Evolutionary conservation across 2,329 filamentous ascomycete species (phyloP).

Genomic region (Clarireedia monteithiana): DNA sequence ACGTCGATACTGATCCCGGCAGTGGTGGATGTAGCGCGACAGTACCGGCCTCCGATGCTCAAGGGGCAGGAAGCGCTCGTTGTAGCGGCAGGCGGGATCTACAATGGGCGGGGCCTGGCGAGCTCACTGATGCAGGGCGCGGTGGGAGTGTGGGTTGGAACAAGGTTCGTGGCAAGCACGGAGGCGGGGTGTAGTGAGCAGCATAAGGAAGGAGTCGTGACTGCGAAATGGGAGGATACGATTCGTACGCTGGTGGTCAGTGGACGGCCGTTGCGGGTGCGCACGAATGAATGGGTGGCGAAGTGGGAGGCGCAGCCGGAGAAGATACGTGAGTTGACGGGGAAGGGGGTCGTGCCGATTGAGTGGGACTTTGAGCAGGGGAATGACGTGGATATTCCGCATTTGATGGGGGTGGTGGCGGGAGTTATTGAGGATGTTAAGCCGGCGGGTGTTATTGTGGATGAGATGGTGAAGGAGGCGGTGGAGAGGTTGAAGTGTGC

Average conservation of each 20-base stretch:
- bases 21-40: constrained; percentile 73
- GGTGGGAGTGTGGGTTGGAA: constrained; percentile 87
- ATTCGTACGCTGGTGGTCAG: constrained; percentile 74
- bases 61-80: constrained; percentile 68
- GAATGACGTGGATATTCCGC: constrained; percentile 75
- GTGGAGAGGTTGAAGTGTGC: constrained; percentile 58
- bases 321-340: constrained; percentile 68
- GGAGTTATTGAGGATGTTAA: constrained; percentile 69
- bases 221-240: constrained; percentile 73
- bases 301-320: constrained; percentile 72
- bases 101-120: constrained; percentile 73
- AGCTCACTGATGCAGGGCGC: constrained; percentile 82
- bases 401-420: constrained; percentile 90
- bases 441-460: constrained; percentile 77
- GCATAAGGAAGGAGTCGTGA: constrained; percentile 80
- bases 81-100: constrained; percentile 82
- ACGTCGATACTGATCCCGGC: constrained; percentile 81
- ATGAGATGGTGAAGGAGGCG: constrained; percentile 79
- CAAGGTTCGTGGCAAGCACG: constrained; percentile 74
- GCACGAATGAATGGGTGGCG: constrained; percentile 72
- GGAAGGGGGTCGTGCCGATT: constrained; percentile 71
- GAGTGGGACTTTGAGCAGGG: constrained; percentile 76
- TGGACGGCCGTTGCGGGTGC: constrained; percentile 72
- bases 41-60: constrained; percentile 50
- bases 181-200: constrained; percentile 75